Conservation (phyloP, 176 grass and related monocot species). For the Paspalum vaginatum region DNA sequence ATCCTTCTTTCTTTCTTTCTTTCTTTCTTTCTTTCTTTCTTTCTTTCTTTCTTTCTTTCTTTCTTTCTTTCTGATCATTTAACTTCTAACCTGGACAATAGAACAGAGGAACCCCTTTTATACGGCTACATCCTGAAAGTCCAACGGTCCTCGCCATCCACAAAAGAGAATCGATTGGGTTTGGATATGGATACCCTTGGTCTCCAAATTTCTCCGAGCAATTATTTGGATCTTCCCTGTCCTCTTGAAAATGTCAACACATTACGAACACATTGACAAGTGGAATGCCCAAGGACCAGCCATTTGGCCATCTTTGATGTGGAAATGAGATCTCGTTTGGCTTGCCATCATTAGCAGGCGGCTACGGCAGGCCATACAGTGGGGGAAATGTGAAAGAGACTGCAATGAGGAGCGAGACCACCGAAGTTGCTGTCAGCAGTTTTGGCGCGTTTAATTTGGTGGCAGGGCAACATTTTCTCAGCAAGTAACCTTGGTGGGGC, state of each 20-base stretch:
- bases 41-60: neutral
- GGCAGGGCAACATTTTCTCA: conserved; percentile 16
- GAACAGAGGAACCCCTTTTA: conserved; percentile 28
- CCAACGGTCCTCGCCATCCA: conserved; percentile 5
- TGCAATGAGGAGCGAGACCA: neutral
- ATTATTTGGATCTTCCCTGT: conserved; percentile 6
- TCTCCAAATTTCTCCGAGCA: conserved; percentile 22
- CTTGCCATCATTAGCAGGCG: conserved; percentile 27
- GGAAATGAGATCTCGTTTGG: conserved; percentile 1
- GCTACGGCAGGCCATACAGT: neutral
- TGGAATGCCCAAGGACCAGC: conserved; percentile 26
- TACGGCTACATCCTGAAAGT: conserved; percentile 8
- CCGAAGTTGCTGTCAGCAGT: conserved; percentile 1
- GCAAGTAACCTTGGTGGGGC: conserved; percentile 34
- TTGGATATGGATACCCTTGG: conserved; percentile 35
- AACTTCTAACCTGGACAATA: neutral
- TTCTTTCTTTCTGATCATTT: conserved; percentile 6
- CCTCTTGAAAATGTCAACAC: conserved; percentile 12
- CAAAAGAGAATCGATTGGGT: conserved; percentile 20
- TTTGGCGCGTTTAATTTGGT: neutral
- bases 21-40: neutral
- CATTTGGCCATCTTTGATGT: conserved; percentile 36
- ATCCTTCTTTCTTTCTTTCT: neutral
- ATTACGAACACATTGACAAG: neutral
- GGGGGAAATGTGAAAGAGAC: conserved; percentile 26